These are phyloP conservation scores for Trypanosoma caninum DNA, from an alignment of 208 protist genomes.

Conservation along the genomic window DNA sequence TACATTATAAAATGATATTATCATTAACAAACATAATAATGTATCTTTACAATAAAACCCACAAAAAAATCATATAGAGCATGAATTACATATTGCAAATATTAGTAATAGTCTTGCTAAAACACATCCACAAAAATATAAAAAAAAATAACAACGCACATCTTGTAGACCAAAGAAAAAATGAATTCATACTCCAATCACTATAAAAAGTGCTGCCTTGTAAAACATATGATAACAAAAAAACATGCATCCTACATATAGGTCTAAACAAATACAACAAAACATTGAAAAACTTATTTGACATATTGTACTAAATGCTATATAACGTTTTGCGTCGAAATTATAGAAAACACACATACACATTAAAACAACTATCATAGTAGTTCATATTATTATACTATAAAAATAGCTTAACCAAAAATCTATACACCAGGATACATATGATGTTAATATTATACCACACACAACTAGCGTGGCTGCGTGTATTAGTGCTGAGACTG, in stretches of 20 bases:
- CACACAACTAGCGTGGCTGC: conserved; percentile 76
- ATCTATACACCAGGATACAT: conserved; percentile 77
- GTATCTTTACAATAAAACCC: conserved; percentile 88
- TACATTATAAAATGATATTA: conserved; percentile 76
- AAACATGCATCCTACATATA: conserved; percentile 80
- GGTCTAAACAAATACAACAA: conserved; percentile 72
- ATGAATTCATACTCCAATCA: conserved; percentile 80
- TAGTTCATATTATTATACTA: conserved; percentile 62
- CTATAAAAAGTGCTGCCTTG: conserved; percentile 82
- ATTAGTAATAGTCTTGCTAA: conserved; percentile 55
- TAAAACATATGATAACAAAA: conserved; percentile 89
- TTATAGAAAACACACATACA: conserved; percentile 79
- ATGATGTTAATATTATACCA: conserved; percentile 74
- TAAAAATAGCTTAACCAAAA: conserved; percentile 90
- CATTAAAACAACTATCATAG: conserved; percentile 75
- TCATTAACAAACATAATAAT: conserved; percentile 63
- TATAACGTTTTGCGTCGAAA: conserved; percentile 85
- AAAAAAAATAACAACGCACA: conserved; percentile 75
- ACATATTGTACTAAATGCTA: conserved; percentile 83
- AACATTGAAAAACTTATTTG: conserved; percentile 89
- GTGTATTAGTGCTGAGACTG: conserved; percentile 79
- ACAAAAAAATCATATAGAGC: conserved; percentile 82
- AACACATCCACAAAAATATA: conserved; percentile 75
- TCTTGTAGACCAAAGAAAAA: conserved; percentile 81
- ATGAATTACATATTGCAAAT: conserved; percentile 80